Percentiles rank a stretch among this genome's conserved stretches.
These are phyloP conservation scores for Fragilaria crotonensis DNA, from an alignment of 108 stramenopile genomes.

Conservation along the genomic window DNA sequence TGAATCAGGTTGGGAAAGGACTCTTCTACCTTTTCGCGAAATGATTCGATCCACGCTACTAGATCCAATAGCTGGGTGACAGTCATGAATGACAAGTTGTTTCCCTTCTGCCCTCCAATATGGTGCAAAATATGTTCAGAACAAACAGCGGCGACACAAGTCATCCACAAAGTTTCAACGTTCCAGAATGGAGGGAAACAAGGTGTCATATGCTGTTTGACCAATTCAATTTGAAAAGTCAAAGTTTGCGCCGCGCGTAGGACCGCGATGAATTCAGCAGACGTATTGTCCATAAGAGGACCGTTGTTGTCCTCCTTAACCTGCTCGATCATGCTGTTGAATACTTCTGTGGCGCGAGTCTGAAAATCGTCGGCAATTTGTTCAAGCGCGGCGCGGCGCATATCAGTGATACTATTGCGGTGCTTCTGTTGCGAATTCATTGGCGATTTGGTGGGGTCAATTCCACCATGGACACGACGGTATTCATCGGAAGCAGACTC, in stretches of 20 bases:
- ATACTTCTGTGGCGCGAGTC: constrained; percentile 63
- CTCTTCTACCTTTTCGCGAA: constrained; percentile 83
- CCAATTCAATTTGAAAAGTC: constrained; percentile 73
- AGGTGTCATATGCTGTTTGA: constrained; percentile 79
- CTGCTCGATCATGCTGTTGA: constrained; percentile 39
- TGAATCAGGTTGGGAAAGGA: constrained; percentile 69
- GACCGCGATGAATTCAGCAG: constrained; percentile 52
- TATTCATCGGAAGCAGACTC: constrained; percentile 69
- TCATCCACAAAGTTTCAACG: constrained; percentile 76
- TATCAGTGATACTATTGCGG: constrained; percentile 54
- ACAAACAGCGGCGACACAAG: constrained; percentile 79
- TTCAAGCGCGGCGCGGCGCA: constrained; percentile 77
- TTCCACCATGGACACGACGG: constrained; percentile 42
- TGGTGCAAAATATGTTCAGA: constrained; percentile 81
- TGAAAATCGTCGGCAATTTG: constrained; percentile 83
- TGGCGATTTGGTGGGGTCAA: background rate
- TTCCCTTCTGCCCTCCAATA: constrained; percentile 80
- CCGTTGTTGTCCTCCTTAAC: background rate
- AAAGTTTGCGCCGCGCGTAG: constrained; percentile 77
- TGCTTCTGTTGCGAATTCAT: constrained; percentile 34
- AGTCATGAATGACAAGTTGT: constrained; percentile 65
- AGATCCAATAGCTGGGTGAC: constrained; percentile 83
- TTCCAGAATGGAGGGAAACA: constrained; percentile 85
- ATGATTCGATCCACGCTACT: constrained; percentile 83
- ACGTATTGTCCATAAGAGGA: background rate